Conservation (phyloP, 2,329 filamentous ascomycete species). For the Fusarium veterinarium region DNA sequence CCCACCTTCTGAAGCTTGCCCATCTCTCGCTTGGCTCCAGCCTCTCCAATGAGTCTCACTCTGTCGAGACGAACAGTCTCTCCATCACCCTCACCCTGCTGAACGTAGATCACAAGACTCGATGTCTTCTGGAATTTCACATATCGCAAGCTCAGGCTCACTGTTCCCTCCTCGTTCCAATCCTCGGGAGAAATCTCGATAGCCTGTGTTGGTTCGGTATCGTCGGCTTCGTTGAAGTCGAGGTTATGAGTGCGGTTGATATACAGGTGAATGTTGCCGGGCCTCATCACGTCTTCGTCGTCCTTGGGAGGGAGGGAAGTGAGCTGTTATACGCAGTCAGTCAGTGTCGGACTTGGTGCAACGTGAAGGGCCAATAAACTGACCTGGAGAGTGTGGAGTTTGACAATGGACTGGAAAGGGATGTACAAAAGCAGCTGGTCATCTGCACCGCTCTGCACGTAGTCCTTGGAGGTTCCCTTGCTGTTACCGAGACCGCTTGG, state of each 20-base stretch:
- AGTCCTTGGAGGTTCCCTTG: slow-evolving; percentile 72
- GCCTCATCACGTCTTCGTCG: slow-evolving; percentile 82
- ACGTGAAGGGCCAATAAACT: slow-evolving; percentile 23
- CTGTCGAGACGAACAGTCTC: slow-evolving; percentile 89
- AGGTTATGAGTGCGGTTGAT: slow-evolving; percentile 90
- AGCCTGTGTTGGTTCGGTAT: slow-evolving; percentile 81
- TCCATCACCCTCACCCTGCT: slow-evolving; percentile 82
- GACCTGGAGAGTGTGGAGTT: slow-evolving; percentile 85
- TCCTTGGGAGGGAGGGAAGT: slow-evolving; percentile 81
- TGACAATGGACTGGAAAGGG: slow-evolving; percentile 87
- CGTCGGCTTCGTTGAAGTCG: slow-evolving; percentile 94
- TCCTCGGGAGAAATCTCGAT: slow-evolving; percentile 79
- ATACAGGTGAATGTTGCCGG: slow-evolving; percentile 85
- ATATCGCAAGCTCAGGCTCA: slow-evolving; percentile 80
- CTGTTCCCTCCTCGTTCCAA: slow-evolving; percentile 85
- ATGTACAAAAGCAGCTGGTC: slow-evolving; percentile 95
- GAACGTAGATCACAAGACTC: slow-evolving; percentile 87
- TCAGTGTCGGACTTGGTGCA: not conserved
- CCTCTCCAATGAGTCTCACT: slow-evolving; percentile 84
- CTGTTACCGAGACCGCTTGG: slow-evolving; percentile 72
- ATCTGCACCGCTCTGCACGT: slow-evolving; percentile 96
- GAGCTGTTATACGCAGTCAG: slow-evolving; percentile 67
- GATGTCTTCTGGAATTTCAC: slow-evolving; percentile 98
- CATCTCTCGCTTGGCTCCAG: slow-evolving; percentile 90
- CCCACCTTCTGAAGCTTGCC: slow-evolving; percentile 96